A percentile compares a stretch with the other conserved stretches of the same genome.
Evolutionary conservation across 345 rosid species (phyloP).

Genomic region (Stellera chamaejasme): DNA sequence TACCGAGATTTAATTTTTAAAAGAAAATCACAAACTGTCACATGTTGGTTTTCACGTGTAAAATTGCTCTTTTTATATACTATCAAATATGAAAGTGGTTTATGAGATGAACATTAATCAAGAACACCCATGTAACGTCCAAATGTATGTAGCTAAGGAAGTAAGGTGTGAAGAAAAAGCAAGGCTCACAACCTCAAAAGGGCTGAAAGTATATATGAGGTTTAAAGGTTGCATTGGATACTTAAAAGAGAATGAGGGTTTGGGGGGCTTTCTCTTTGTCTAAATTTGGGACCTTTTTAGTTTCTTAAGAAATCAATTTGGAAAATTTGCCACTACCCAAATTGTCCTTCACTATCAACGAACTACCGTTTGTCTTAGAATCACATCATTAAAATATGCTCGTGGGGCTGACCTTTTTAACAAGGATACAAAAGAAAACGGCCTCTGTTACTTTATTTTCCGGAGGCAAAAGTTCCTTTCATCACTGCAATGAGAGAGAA

Average conservation of each 20-base stretch:
- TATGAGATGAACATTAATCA: slow-evolving; percentile 13
- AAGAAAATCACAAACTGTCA: too few relatives aligned
- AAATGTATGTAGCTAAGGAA: slow-evolving; percentile 23
- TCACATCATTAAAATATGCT: slow-evolving; percentile 19
- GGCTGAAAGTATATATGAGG: slow-evolving; percentile 34
- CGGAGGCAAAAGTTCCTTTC: slow-evolving; percentile 12
- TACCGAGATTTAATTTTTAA: too few relatives aligned
- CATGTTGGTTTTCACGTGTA: too few relatives aligned
- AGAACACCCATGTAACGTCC: slow-evolving; percentile 18
- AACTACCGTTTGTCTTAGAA: slow-evolving; percentile 41
- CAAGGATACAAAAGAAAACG: slow-evolving; percentile 19
- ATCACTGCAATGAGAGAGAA: slow-evolving; percentile 9
- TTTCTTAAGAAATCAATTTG: slow-evolving; percentile 5
- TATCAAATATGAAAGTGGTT: slow-evolving; percentile 24
- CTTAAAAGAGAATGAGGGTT: slow-evolving; percentile 29
- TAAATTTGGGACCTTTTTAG: slow-evolving; percentile 8
- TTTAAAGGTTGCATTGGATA: slow-evolving; percentile 35
- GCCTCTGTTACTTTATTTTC: slow-evolving; percentile 19
- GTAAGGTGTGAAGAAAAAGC: slow-evolving; percentile 16
- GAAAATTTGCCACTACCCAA: slow-evolving; percentile 16
- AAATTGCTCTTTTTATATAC: too few relatives aligned
- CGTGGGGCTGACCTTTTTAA: slow-evolving; percentile 19
- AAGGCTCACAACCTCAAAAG: slow-evolving; percentile 44
- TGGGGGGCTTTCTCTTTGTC: slow-evolving; percentile 42
- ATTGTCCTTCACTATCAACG: slow-evolving; percentile 31